Conservation (phyloP, 1,284 basidiomycete genomes). For the Ganoderma resinaceum region DNA sequence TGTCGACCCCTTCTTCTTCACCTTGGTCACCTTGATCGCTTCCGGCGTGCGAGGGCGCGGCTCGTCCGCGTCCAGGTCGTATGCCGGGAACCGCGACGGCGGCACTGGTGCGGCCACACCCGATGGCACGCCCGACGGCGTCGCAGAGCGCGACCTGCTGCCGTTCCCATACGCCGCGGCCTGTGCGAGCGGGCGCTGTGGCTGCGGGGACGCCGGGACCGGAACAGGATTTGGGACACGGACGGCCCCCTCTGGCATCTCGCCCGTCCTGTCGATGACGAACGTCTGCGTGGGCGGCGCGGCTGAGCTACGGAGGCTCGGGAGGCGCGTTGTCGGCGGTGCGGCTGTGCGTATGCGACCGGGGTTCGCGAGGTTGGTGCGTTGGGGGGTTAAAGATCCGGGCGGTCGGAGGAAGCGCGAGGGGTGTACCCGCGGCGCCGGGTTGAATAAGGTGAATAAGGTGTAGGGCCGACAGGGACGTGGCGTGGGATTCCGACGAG, state of each 20-base stretch:
- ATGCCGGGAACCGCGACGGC: conserved; percentile 64
- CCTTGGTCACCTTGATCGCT: conserved; percentile 75
- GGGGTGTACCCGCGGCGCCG: not conserved
- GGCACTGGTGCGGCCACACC: conserved; percentile 31
- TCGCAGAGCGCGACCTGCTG: conserved; percentile 7
- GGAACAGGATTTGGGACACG: conserved; percentile 29
- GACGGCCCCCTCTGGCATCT: conserved; percentile 77
- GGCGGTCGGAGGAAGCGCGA: not conserved
- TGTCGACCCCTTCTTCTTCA: conserved; percentile 67
- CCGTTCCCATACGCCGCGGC: conserved; percentile 29
- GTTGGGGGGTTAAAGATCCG: not conserved
- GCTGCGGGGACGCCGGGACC: conserved; percentile 28
- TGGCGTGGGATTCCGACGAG: not conserved
- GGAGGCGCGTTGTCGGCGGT: conserved; percentile 35
- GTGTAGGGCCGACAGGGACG: not conserved
- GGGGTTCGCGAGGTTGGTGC: not conserved
- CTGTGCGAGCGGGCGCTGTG: conserved; percentile 16
- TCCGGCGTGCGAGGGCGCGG: conserved; percentile 61
- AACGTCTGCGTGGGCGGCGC: conserved; percentile 45
- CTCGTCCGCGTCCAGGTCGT: conserved; percentile 56
- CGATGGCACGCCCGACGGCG: conserved; percentile 12
- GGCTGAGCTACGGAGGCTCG: conserved; percentile 39
- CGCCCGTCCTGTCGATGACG: conserved; percentile 80
- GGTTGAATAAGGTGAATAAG: not conserved
- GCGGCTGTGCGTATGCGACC: not conserved